These are phyloP conservation scores for Colletotrichum acutatum DNA, from an alignment of 2,329 filamentous ascomycete genomes.

Conservation along the genomic window DNA sequence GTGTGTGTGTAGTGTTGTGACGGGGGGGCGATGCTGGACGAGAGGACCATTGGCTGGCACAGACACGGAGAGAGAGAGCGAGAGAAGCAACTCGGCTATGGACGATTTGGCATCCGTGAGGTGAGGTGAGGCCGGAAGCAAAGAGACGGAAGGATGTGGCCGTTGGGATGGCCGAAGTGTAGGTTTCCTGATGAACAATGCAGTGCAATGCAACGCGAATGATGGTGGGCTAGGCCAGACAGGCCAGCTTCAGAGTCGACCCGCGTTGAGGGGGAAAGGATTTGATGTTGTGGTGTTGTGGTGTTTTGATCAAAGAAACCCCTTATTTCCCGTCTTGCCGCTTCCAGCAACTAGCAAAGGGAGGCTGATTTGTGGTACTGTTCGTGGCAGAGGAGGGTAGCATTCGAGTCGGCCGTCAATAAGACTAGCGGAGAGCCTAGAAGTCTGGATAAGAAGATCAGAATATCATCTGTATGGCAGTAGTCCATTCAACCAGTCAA, in stretches of 20 bases:
- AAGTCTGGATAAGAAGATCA: not conserved
- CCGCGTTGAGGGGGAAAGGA: not conserved
- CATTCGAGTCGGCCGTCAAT: not conserved
- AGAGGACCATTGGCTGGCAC: not conserved
- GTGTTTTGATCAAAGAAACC: slow-evolving; percentile 2
- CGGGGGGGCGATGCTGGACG: not conserved
- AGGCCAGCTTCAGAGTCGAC: not conserved
- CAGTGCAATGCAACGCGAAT: slow-evolving; percentile 4
- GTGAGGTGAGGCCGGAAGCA: not conserved
- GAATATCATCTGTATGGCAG: not conserved
- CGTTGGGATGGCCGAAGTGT: not conserved
- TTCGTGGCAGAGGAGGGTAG: not conserved
- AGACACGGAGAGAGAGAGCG: not conserved
- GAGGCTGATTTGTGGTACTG: not conserved
- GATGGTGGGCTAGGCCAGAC: not conserved
- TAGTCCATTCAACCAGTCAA: not conserved
- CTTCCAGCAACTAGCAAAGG: slow-evolving; percentile 12
- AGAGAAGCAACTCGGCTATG: not conserved
- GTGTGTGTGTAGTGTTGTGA: not conserved
- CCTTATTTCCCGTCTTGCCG: slow-evolving; percentile 20
- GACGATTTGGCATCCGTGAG: not conserved
- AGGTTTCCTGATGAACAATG: slow-evolving; percentile 6
- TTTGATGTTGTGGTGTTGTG: not conserved
- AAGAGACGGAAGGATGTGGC: not conserved
- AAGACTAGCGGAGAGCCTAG: not conserved